These are phyloP conservation scores for Mycena epipterygia DNA, from an alignment of 768 basidiomycete genomes.

Conservation along the genomic window DNA sequence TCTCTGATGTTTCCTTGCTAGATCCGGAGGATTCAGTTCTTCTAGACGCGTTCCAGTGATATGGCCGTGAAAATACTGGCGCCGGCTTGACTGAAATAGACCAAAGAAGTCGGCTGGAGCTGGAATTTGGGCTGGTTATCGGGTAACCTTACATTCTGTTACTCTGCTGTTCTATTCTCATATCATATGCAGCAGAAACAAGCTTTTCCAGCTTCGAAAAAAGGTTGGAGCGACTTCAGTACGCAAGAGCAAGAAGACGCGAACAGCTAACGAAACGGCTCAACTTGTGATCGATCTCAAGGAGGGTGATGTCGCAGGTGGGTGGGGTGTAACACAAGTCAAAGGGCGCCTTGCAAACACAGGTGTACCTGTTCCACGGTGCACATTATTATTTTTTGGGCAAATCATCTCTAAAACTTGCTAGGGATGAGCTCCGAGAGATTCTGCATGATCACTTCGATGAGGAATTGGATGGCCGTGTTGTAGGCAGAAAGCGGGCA, in stretches of 20 bases:
- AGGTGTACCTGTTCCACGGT: neutral
- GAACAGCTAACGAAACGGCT: neutral
- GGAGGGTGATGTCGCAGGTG: neutral
- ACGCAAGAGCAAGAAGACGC: neutral
- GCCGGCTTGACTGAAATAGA: neutral
- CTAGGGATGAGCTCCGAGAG: neutral
- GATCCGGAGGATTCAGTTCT: neutral
- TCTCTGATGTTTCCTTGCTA: neutral
- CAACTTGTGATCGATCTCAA: conserved; percentile 2
- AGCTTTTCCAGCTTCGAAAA: neutral
- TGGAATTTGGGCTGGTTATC: neutral
- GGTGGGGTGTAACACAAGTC: conserved; percentile 7
- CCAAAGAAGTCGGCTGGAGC: neutral
- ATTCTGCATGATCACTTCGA: conserved; percentile 13
- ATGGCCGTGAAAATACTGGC: conserved; percentile 1
- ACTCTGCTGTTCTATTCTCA: neutral
- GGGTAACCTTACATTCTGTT: neutral
- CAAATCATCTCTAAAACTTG: too few species aligned
- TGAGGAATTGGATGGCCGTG: neutral
- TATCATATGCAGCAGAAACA: neutral
- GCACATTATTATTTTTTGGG: too few species aligned
- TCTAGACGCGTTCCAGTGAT: neutral
- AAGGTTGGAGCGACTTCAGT: neutral
- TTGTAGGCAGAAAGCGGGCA: neutral
- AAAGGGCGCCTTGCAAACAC: neutral